Percentiles rank a stretch among this genome's conserved stretches.
Evolutionary conservation across 2,329 filamentous ascomycete genomes (phyloP).

Genomic region (Arthrobotrys entomopaga): DNA sequence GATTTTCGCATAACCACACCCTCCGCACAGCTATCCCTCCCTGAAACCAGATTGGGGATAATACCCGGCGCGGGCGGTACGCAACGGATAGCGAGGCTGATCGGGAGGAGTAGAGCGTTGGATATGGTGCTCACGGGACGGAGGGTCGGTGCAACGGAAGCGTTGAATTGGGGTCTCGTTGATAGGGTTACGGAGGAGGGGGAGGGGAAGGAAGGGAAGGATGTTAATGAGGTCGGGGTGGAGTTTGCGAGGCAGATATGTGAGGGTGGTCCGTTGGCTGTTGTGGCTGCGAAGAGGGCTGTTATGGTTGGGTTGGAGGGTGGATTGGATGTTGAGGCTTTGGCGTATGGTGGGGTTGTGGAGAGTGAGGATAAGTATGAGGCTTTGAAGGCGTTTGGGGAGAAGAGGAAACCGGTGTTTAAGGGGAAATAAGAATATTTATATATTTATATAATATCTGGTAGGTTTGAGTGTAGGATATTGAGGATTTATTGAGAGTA

Average conservation of each 20-base stretch:
- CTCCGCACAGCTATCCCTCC: slow-evolving; percentile 80
- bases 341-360: slow-evolving; percentile 83
- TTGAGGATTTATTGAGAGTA: not conserved
- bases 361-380: slow-evolving; percentile 86
- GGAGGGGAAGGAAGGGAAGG: slow-evolving; percentile 67
- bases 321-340: slow-evolving; percentile 81
- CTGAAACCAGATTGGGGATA: slow-evolving; percentile 92
- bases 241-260: slow-evolving; percentile 85
- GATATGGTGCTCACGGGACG: slow-evolving; percentile 91
- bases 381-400: slow-evolving; percentile 83
- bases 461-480: not conserved
- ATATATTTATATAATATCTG: slow-evolving; percentile 13
- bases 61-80: slow-evolving; percentile 95
- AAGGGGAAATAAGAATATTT: slow-evolving; percentile 64
- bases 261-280: slow-evolving; percentile 85
- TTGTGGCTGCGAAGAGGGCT: slow-evolving; percentile 81
- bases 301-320: slow-evolving; percentile 73
- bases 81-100: slow-evolving; percentile 81
- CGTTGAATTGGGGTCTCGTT: slow-evolving; percentile 89
- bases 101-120: slow-evolving; percentile 82
- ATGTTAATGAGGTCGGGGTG: slow-evolving; percentile 70
- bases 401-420: slow-evolving; percentile 78
- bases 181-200: slow-evolving; percentile 82
- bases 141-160: slow-evolving; percentile 82
- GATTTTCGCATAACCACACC: slow-evolving; percentile 88